Base-by-base conservation (phyloP, 768 basidiomycete genomes). In the Tylopilus felleus region DNA sequence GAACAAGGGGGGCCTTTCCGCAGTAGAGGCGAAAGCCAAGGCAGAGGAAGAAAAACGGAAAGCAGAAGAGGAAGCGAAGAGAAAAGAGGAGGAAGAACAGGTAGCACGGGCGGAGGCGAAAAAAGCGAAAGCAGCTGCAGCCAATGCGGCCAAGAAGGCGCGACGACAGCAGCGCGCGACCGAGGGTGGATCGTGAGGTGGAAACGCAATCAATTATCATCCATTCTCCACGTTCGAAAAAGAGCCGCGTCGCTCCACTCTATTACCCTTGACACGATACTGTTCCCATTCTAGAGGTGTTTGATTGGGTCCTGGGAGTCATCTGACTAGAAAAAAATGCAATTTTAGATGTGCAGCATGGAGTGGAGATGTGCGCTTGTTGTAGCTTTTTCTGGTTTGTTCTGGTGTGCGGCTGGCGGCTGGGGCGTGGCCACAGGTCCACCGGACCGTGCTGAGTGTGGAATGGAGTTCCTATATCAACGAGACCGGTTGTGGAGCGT, bases 81-180 rank as follows among this genome's bases (percentile, higher is more conserved):
- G 79, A 65, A 90, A 88, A 61, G 90, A 93, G 61, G 91, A 93
- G 62, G 86, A 82, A 57, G 94, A 96, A 64, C 88, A 88, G 79
- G 67, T 57, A 44, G 84, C 82, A 4, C 81, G 81, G 43, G 88
- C 82, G 16, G 88, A 90, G 50, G 86, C 88, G 2, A 92, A 93
- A 71, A 92, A 91, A 73, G 83, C 83, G 4, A 93, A 92, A 65
- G 82, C 86, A 1, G 88, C 88, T 3, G 88, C 89, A 41, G 91
- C 92, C 4, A 94, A 86, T 65, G 92, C 91, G 38, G 91, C 91
- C 12, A 95, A 95, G 76, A 95, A 95, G 75, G 90, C 90, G 28
- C 76, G 89, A 57, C 78, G 89, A 58, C 79, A 79, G 42, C 80
- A 79, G 55, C 78, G 86, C 36, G 78, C 78, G 23, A 71, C 73